Evolutionary conservation across 1,284 basidiomycete species (phyloP), one percentile per base, ranked within the genome.

Genomic region (Sanghuangporus sanghuang): DNA sequence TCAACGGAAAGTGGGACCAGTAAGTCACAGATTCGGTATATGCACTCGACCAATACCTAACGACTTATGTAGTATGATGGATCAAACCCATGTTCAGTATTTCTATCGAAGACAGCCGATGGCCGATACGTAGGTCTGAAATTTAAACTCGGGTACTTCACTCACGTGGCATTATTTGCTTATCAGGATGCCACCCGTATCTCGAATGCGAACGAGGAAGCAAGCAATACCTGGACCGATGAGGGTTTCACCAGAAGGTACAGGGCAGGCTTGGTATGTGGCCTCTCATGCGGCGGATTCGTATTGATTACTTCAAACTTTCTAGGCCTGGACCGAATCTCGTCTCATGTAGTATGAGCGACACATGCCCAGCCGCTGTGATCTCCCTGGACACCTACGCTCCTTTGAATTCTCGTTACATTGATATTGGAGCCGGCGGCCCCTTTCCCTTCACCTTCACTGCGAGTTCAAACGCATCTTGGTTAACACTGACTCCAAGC

Each of bases 41-140:
- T 12, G 9, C 32, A 36, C 14, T 36, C 16, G 32, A 38, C 12
- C n/a, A 11, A 36, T 38, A 38, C 16, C 16, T 38, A n/a, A n/a
- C 32, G 1, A 54, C 7, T 18, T 6, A 12, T 8, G 7, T 55
- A 85, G 85, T 68, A 87, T 88, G 81, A 86, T 89, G 81, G 81
- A 85, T 66, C 86, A 89, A 69, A 86, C 84, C 6, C 83, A 85
- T 72, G 70, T 85, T 61, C 81, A 81, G 68, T 87, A 87, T 67
- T 81, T 79, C 66, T 89, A 89, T 72, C 89, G 87, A 86, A 87
- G 89, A 68, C 81, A 86, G 70, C 85, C 85, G 0, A 83, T 84
- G 78, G 78, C 80, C 2, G 83, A 87, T 72, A 80, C 80, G 84
- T 84, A 67, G 40, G 78, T 71, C 18, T 35, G 32, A 27, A 7